Evolutionary conservation across 306 rosid genomes (phyloP).

Genomic region (Quercus dentata): DNA sequence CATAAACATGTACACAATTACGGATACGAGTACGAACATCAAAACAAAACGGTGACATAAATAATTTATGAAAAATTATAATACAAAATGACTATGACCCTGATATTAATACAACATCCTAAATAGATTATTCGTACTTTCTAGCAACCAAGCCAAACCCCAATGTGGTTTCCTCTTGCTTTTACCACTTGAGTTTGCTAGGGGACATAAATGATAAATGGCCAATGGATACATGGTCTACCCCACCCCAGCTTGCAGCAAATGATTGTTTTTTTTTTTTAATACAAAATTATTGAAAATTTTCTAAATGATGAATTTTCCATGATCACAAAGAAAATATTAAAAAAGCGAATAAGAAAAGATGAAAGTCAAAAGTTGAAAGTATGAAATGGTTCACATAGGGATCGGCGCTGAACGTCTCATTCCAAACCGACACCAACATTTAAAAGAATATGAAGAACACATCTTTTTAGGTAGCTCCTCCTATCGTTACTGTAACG

Average conservation of each 20-base stretch:
- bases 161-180: too few species aligned
- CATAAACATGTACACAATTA: rapidly evolving
- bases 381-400: neutral
- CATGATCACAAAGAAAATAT: neutral
- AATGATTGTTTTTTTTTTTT: too few species aligned
- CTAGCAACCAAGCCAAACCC: too few species aligned
- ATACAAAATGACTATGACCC: too few species aligned
- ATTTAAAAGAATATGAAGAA: neutral
- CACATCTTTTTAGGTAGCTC: neutral
- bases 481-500: neutral
- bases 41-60: rapidly evolving
- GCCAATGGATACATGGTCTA: too few species aligned
- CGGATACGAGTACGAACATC: rapidly evolving
- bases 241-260: too few species aligned
- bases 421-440: neutral
- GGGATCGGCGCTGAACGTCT: neutral
- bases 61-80: too few species aligned
- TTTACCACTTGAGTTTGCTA: too few species aligned
- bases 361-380: neutral
- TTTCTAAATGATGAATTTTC: neutral
- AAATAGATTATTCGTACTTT: too few species aligned
- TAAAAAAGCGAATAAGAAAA: neutral
- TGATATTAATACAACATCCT: too few species aligned
- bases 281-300: too few species aligned
- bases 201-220: too few species aligned